Evolutionary conservation across 108 stramenopile species (phyloP).

Genomic region (Aurantiochytrium sp.): DNA sequence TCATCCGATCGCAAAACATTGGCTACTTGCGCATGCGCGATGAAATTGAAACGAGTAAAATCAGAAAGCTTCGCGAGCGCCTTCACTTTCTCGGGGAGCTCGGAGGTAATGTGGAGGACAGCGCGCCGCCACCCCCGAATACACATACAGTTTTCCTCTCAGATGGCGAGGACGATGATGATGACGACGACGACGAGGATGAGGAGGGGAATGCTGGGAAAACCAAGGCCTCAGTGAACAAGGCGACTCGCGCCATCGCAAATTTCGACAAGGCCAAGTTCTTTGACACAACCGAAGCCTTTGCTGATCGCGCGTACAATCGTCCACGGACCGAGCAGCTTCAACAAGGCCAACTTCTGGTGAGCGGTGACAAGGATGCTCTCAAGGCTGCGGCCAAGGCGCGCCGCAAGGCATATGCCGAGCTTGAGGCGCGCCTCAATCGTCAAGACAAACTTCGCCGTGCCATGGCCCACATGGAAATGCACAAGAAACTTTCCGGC

Average conservation of each 20-base stretch:
- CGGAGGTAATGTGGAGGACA: slow-evolving; percentile 58
- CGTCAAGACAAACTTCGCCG: slow-evolving; percentile 50
- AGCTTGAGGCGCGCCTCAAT: slow-evolving; percentile 67
- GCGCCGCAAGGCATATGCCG: slow-evolving; percentile 60
- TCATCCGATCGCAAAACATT: slow-evolving; percentile 96
- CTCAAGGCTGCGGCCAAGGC: slow-evolving; percentile 48
- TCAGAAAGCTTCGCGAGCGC: slow-evolving; percentile 42
- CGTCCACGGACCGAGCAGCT: neutral
- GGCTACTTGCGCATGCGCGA: slow-evolving; percentile 69
- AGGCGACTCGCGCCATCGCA: slow-evolving; percentile 64
- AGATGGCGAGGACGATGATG: slow-evolving; percentile 23
- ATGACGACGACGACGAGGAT: slow-evolving; percentile 10
- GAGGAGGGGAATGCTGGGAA: neutral
- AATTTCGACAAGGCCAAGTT: slow-evolving; percentile 42
- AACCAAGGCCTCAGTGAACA: slow-evolving; percentile 4
- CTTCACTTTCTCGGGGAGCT: slow-evolving; percentile 23
- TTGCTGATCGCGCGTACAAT: slow-evolving; percentile 64
- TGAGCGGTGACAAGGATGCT: slow-evolving; percentile 38
- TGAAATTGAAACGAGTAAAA: slow-evolving; percentile 51
- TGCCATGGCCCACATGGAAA: slow-evolving; percentile 67
- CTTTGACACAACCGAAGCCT: slow-evolving; percentile 77
- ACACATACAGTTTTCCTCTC: slow-evolving; percentile 57
- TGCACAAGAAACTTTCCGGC: slow-evolving; percentile 62
- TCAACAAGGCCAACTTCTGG: neutral
- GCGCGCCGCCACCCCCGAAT: slow-evolving; percentile 55